These are phyloP conservation scores for Trichophyton schoenleinii DNA, from an alignment of 2,329 filamentous ascomycete genomes.

Conservation along the genomic window DNA sequence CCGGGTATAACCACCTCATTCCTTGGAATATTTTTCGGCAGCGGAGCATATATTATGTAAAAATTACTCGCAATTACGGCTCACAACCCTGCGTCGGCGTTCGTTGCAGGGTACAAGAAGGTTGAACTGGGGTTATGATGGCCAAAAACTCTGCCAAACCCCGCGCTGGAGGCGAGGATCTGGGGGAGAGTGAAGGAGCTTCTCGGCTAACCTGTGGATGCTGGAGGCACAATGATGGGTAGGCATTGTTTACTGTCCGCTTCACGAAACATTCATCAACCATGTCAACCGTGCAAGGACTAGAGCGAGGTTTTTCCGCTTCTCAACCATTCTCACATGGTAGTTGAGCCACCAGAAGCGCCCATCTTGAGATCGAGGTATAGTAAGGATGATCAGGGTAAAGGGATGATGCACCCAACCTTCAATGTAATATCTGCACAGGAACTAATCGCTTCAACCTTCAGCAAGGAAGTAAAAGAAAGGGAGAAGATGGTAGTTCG, in stretches of 20 bases:
- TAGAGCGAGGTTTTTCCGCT: background rate
- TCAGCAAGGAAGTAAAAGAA: too few species aligned
- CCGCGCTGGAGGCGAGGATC: background rate
- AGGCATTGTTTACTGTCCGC: background rate
- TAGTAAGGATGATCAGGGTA: too few species aligned
- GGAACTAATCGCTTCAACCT: too few species aligned
- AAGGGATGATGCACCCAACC: too few species aligned
- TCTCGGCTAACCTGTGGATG: background rate
- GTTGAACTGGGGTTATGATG: background rate
- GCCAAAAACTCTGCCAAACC: background rate
- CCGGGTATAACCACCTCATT: background rate
- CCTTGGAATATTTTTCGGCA: background rate
- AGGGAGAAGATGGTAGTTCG: too few species aligned
- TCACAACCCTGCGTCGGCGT: background rate
- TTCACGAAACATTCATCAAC: background rate
- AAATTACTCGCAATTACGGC: background rate
- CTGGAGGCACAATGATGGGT: background rate
- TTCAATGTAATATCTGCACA: too few species aligned
- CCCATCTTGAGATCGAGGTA: background rate
- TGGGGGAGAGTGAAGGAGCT: background rate
- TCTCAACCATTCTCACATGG: background rate
- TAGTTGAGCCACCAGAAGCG: background rate
- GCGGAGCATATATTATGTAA: constrained; percentile 1
- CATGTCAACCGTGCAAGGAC: background rate
- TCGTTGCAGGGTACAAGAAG: background rate